Evolutionary conservation across 192 early-diverging fungal genomes (phyloP).

Genomic region (Dissophora globulifera): DNA sequence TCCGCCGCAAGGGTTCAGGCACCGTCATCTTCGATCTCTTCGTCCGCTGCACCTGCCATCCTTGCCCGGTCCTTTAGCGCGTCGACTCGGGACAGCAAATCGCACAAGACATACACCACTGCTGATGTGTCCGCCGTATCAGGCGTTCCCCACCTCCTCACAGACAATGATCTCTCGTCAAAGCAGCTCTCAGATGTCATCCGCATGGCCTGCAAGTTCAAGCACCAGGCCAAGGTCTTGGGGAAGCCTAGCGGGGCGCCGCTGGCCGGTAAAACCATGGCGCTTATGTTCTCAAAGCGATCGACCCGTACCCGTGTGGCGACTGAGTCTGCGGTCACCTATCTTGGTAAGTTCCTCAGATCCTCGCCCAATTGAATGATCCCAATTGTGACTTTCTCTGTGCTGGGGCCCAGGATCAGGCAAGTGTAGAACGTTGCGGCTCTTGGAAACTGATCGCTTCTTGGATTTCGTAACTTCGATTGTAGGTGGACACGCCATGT

Average conservation of each 20-base stretch:
- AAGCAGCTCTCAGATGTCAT: conserved; percentile 84
- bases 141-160: conserved; percentile 72
- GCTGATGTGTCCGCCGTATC: conserved; percentile 27
- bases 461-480: conserved; percentile 1
- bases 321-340: conserved; percentile 90
- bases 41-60: not conserved
- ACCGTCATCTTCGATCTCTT: not conserved
- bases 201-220: conserved; percentile 81
- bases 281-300: conserved; percentile 94
- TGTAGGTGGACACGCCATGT: conserved; percentile 94
- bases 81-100: not conserved
- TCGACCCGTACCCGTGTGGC: conserved; percentile 97
- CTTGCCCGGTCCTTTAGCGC: conserved; percentile 18
- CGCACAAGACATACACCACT: conserved; percentile 23
- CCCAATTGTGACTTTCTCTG: no score
- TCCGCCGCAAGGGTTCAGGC: not conserved
- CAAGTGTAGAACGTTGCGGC: no score
- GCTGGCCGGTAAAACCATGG: conserved; percentile 87
- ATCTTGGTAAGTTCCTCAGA: conserved; percentile 74
- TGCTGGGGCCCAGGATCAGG: no score
- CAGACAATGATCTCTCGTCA: conserved; percentile 83
- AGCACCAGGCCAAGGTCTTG: conserved; percentile 73
- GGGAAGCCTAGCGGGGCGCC: conserved; percentile 65
- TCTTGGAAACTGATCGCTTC: no score
- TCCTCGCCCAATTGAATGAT: no score